Base-by-base conservation (phyloP, 169 alveolate genomes). In the Plasmodium billcollinsi region DNA sequence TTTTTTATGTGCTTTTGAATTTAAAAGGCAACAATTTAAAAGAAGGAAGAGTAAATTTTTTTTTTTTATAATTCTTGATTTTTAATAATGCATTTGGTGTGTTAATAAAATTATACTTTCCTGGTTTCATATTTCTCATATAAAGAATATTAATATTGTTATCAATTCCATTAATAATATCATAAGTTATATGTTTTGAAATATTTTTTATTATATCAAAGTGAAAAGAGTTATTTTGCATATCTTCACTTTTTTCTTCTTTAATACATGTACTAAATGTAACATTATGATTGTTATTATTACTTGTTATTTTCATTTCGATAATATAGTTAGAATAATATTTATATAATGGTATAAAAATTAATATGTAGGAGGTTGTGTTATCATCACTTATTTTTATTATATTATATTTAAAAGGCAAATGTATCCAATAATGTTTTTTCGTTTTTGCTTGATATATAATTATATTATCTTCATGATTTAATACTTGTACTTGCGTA, bases 361-460 rank as follows among this genome's bases (percentile, higher is more conserved):
- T 70, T 61, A 86, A 65, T 59, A 74, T 86, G 75, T 65, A 54
- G 3, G 54, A 5, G 9, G 47, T 39, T 39, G 47, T 39, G 4
- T 39, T 33, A 70, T 33, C 80, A n/a, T 71, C 56, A 26, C 56
- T 73, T 1, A 18, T 1, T 58, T 86, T 86, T 24, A 14, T 9
- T 24, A 86, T 71, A 24, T 71, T 21, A 21, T 50, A 71, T 39
- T 86, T 86, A 29, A 86, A 65, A 26, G 88, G 92, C 39, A 86
- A 33, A 15, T 72, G 88, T 72, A 86, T 58, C 92, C 92, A 86
- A 39, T 12, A 65, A 24, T 61, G 62, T 62, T 72, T 86, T 86
- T 86, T 86, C 43, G 73, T 59, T 61, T 86, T 86, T 52, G 88
- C 92, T 20, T 72, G 92, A 66, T 71, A 86, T 4, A 86, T 15